These are phyloP conservation scores for Blastobotrys mokoenaii DNA, from an alignment of 805 yeast genomes.

Conservation along the genomic window DNA sequence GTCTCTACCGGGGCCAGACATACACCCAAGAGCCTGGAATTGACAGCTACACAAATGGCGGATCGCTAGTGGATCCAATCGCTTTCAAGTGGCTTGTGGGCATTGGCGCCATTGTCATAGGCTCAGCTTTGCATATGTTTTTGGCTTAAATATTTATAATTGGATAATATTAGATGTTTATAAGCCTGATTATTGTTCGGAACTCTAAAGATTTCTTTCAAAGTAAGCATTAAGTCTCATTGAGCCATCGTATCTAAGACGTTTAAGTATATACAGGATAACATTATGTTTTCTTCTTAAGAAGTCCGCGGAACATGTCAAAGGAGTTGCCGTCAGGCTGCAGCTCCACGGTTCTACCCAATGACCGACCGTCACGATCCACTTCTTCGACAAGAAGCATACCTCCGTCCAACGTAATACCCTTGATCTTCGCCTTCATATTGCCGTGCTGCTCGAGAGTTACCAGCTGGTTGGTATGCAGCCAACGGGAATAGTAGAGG, in stretches of 20 bases:
- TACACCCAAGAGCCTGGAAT: constrained; percentile 27
- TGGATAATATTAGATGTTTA: background rate
- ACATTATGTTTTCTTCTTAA: constrained; percentile 42
- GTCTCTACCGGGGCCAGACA: constrained; percentile 31
- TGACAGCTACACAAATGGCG: constrained; percentile 15
- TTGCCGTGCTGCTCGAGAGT: constrained; percentile 48
- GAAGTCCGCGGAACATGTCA: constrained; percentile 86
- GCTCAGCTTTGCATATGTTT: constrained; percentile 13
- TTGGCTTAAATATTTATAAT: constrained; percentile 1
- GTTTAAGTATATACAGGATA: background rate
- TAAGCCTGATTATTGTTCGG: too few relatives aligned
- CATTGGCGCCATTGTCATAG: constrained; percentile 10
- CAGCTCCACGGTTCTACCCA: constrained; percentile 54
- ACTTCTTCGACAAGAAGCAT: constrained; percentile 68
- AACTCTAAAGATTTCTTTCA: too few relatives aligned
- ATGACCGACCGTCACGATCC: constrained; percentile 35
- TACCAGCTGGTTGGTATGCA: constrained; percentile 70
- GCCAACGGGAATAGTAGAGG: constrained; percentile 77
- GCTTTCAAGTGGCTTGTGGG: constrained; percentile 16
- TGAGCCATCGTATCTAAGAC: background rate
- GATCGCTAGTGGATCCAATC: constrained; percentile 8
- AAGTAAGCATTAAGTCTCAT: too few relatives aligned
- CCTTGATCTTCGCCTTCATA: constrained; percentile 56
- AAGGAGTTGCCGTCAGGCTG: constrained; percentile 98
- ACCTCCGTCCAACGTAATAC: constrained; percentile 82